Percentiles rank a stretch among this genome's conserved stretches.
Evolutionary conservation across 805 yeast genomes (phyloP).

Genomic region (Pichia californica): DNA sequence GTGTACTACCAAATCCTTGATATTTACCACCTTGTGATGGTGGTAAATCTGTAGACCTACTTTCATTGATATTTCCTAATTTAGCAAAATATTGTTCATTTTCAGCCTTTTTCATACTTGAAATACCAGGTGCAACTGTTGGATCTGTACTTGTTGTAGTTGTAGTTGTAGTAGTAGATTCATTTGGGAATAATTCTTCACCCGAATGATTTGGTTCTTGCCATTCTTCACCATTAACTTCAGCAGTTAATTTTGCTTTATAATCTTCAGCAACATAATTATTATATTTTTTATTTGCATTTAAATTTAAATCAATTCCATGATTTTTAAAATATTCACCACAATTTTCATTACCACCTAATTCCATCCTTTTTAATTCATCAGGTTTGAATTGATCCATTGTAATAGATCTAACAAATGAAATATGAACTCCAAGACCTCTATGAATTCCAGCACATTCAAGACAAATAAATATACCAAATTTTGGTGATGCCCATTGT

Average conservation of each 20-base stretch:
- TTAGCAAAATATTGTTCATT: conserved; percentile 80
- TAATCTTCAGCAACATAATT: conserved; percentile 94
- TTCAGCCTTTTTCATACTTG: conserved; percentile 34
- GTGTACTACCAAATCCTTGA: conserved; percentile 85
- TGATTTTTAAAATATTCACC: conserved; percentile 59
- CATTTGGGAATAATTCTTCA: conserved; percentile 28
- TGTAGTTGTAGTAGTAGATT: not conserved
- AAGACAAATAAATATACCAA: conserved; percentile 92
- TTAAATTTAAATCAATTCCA: conserved; percentile 60
- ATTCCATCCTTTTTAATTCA: conserved; percentile 84
- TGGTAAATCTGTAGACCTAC: conserved; percentile 70
- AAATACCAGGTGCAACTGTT: too few relatives aligned
- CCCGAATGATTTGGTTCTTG: conserved; percentile 55
- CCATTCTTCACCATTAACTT: conserved; percentile 67
- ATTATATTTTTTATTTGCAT: conserved; percentile 72
- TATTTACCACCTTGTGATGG: conserved; percentile 94
- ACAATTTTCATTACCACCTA: conserved; percentile 85
- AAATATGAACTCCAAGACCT: conserved; percentile 93
- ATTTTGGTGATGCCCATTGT: conserved; percentile 98
- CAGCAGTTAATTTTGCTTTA: conserved; percentile 70
- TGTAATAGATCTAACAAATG: conserved; percentile 93
- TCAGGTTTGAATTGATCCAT: conserved; percentile 98
- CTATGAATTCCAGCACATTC: conserved; percentile 98
- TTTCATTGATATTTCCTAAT: conserved; percentile 65
- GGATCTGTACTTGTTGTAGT: too few relatives aligned